Base-by-base conservation (phyloP, 225 moss, liverwort and hornwort species). In the Rhytidiadelphus loreus region DNA sequence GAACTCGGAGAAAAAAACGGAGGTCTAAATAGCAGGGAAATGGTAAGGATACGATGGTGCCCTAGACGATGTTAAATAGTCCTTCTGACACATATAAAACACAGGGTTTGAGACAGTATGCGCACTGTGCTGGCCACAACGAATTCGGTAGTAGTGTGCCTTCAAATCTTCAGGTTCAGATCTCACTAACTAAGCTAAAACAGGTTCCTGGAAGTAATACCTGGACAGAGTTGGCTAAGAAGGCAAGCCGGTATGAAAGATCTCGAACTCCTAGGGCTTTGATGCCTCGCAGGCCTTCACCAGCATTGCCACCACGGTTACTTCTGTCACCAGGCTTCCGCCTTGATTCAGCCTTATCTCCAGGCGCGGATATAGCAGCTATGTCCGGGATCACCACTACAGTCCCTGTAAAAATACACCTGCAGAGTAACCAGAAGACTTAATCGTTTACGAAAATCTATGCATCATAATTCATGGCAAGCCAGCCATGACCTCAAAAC, bases 201-300 rank as follows among this genome's bases (percentile, higher is more conserved):
- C 52, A 83, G 62, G 75, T 58, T n/a, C 30, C 62, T 66, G 41
- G 50, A 81, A 80, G 41, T 4, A 83, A 81, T 94, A 97, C 98
- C 99, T 99, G 97, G 32, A 97, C 99, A 89, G 97, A 97, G 90
- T 97, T 99, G 80, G 99, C 97, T 95, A 99, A 69, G 90, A 99
- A 99, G 46, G 97, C 99, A 84, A 99, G 94, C 63, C 96, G 96
- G 87, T 99, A 99, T 30, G 97, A 95, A 82, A 99, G 96, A 92
- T 99, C 97, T 86, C 99, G 92, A 85, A 96, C 93, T 84, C 99
- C 99, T 83, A 99, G 95, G 71, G 96, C 97, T 93, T 99, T 99
- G 84, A 97, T 96, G 89, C 99, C 99, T 86, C 95, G 95, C 79
- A 99, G 86, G 87, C 99, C 99, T 89, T 99, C 97, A 90, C 90